These are phyloP conservation scores for Teunomyces stri DNA, from an alignment of 805 yeast genomes.

Conservation along the genomic window DNA sequence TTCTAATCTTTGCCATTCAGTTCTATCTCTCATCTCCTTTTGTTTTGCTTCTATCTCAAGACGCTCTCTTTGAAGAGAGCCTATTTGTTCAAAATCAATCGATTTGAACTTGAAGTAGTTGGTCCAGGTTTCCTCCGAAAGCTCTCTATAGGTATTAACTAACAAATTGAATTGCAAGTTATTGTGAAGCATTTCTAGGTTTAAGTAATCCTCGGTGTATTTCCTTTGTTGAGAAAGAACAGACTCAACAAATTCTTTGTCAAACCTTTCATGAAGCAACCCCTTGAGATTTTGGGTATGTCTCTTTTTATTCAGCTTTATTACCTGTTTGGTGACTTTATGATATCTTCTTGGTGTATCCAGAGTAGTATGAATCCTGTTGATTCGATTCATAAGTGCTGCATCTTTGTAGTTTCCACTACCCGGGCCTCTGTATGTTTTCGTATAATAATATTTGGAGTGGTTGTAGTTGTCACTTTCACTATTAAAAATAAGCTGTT, in stretches of 20 bases:
- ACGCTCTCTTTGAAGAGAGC: constrained; percentile 15
- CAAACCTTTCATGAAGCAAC: constrained; percentile 32
- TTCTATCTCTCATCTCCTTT: constrained; percentile 12
- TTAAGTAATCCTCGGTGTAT: constrained; percentile 34
- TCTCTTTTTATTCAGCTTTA: constrained; percentile 13
- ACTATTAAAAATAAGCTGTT: constrained; percentile 32
- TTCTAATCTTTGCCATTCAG: constrained; percentile 15
- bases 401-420: constrained; percentile 47
- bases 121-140: constrained; percentile 39
- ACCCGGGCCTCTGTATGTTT: constrained; percentile 44
- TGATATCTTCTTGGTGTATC: constrained; percentile 16
- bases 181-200: constrained; percentile 45
- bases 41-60: constrained; percentile 13
- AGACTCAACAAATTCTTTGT: constrained; percentile 28
- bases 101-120: constrained; percentile 37
- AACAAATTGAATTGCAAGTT: constrained; percentile 39
- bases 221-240: constrained; percentile 27
- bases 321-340: constrained; percentile 16
- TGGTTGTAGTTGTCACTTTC: constrained; percentile 35
- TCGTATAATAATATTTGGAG: constrained; percentile 39
- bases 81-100: constrained; percentile 38
- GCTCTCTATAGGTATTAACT: constrained; percentile 37
- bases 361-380: constrained; percentile 29
- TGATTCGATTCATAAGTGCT: constrained; percentile 38
- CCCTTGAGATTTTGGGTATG: constrained; percentile 34